Conservation (phyloP, 176 grass and related monocot species). For the Musa schizocarpa region DNA sequence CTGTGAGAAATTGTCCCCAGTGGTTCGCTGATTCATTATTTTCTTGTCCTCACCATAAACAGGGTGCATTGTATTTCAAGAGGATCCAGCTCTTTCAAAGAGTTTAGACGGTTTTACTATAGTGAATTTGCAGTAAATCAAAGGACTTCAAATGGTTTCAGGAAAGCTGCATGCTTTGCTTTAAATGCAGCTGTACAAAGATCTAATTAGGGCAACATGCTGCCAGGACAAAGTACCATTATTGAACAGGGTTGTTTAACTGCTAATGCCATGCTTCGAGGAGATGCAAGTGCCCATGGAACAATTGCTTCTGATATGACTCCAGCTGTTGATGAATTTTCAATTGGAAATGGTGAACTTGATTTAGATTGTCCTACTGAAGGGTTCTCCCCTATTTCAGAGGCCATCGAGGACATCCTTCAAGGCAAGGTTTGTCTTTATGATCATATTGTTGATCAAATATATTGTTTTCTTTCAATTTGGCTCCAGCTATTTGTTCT, state of each 20-base stretch:
- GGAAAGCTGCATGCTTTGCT: slow-evolving; percentile 5
- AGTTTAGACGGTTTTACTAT: no score
- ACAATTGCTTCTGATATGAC: slow-evolving; percentile 44
- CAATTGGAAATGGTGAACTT: slow-evolving; percentile 44
- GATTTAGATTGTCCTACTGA: slow-evolving; percentile 79
- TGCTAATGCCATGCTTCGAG: slow-evolving; percentile 22
- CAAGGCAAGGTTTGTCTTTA: slow-evolving; percentile 58
- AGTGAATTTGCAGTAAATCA: neutral
- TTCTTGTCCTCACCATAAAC: neutral
- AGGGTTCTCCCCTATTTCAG: slow-evolving; percentile 74
- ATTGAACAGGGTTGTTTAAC: slow-evolving; percentile 24
- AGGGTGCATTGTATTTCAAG: slow-evolving; percentile 20
- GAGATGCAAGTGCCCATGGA: slow-evolving; percentile 30
- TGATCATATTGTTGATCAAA: neutral
- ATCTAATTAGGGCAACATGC: slow-evolving; percentile 19
- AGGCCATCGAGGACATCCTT: slow-evolving; percentile 80
- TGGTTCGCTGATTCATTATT: neutral
- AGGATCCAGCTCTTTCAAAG: slow-evolving; percentile 16
- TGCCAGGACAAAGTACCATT: slow-evolving; percentile 21
- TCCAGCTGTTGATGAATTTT: slow-evolving; percentile 47
- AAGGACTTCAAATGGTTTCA: slow-evolving; percentile 20
- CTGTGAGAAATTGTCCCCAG: neutral
- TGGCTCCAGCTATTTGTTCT: neutral
- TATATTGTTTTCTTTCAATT: neutral
- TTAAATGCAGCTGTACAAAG: slow-evolving; percentile 24